Percentiles rank a stretch among this genome's conserved stretches.
phyloP scores from a whole-genome alignment of 2,329 filamentous ascomycete genomes.

The Mycosphaerella sp. region DNA sequence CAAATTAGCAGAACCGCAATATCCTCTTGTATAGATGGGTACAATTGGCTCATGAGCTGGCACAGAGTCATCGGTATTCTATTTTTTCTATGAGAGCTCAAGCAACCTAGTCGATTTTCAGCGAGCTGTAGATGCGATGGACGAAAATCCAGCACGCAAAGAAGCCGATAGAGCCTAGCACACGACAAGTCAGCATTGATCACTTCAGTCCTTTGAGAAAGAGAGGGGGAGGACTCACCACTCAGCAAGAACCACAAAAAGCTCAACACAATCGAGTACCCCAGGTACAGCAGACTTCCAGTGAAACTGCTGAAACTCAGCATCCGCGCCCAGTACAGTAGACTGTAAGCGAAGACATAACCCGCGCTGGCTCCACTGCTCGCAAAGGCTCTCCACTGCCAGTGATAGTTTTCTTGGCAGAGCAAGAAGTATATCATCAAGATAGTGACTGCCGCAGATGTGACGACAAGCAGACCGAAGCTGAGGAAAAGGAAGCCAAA shows the following conservation, averaged over 20 bases:
- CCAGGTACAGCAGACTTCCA: constrained; percentile 83
- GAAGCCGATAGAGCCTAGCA: constrained; percentile 83
- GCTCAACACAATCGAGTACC: constrained; percentile 83
- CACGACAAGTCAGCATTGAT: constrained; percentile 15
- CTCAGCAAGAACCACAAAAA: constrained; percentile 91
- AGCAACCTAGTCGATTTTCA: constrained; percentile 77
- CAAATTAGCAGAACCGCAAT: too few species aligned
- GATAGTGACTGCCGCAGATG: constrained; percentile 84
- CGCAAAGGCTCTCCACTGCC: constrained; percentile 95
- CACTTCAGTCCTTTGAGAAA: not conserved
- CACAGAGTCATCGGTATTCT: not conserved
- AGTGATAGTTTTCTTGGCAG: constrained; percentile 95
- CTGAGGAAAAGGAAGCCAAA: constrained; percentile 98
- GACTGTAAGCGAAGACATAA: constrained; percentile 86
- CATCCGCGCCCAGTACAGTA: constrained; percentile 86
- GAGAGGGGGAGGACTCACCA: constrained; percentile 54
- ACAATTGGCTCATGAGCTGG: too few species aligned
- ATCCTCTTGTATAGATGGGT: too few species aligned
- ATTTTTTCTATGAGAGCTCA: not conserved
- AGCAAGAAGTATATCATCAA: constrained; percentile 94
- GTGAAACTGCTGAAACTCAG: constrained; percentile 78
- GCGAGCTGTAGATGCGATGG: constrained; percentile 89
- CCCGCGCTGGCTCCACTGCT: constrained; percentile 83
- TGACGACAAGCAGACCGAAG: constrained; percentile 96
- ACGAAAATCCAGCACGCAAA: constrained; percentile 93